phyloP scores from a whole-genome alignment of 257 asterid species.

The Cruciata laevipes region DNA sequence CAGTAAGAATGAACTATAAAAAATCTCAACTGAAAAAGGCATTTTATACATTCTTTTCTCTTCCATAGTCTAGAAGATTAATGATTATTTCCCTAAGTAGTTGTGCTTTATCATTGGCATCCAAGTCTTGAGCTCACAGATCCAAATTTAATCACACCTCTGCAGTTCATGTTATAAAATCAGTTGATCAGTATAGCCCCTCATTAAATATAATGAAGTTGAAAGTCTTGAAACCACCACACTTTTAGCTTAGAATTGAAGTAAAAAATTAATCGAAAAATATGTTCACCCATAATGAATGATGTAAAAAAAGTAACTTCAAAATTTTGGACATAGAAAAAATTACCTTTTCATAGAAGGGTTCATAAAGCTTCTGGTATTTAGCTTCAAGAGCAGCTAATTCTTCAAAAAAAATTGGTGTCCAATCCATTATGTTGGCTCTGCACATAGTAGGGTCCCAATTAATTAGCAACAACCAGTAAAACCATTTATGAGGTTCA shows the following conservation, averaged over 20 bases:
- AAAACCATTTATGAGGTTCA: neutral
- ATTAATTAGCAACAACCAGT: neutral
- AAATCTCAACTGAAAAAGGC: too few relatives aligned
- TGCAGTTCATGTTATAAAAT: conserved; percentile 24
- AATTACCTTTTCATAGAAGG: conserved; percentile 50
- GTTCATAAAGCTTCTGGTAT: conserved; percentile 67
- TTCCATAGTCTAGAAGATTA: too few relatives aligned
- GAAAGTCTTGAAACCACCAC: neutral
- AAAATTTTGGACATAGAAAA: neutral
- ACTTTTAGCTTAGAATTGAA: neutral
- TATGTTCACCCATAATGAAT: neutral
- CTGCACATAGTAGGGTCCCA: conserved; percentile 30
- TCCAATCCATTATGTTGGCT: conserved; percentile 66
- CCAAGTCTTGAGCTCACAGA: too few relatives aligned
- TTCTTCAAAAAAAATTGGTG: conserved; percentile 67
- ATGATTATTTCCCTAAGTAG: too few relatives aligned
- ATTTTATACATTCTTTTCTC: too few relatives aligned
- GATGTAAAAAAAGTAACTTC: neutral
- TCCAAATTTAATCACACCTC: too few relatives aligned
- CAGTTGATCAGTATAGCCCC: neutral
- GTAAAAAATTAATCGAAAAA: too few relatives aligned
- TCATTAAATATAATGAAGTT: neutral
- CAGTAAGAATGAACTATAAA: too few relatives aligned
- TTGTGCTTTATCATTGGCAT: too few relatives aligned
- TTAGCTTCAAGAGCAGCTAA: conserved; percentile 73